Percentiles rank a stretch among this genome's conserved stretches.
Evolutionary conservation across 2,329 filamentous ascomycete species (phyloP).

Genomic region (Alternaria consortialis): DNA sequence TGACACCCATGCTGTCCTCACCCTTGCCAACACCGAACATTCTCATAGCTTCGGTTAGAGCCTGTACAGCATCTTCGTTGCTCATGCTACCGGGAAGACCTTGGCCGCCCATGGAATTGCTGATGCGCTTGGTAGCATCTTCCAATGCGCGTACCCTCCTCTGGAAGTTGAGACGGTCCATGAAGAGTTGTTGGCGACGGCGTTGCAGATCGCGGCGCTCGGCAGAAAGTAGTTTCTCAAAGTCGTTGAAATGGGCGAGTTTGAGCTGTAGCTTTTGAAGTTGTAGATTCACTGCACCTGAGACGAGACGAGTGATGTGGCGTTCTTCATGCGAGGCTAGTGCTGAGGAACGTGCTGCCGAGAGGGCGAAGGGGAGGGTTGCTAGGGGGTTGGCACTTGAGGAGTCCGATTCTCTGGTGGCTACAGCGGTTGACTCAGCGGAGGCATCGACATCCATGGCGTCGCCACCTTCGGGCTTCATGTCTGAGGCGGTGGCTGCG

Average conservation of each 20-base stretch:
- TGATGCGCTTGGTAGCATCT: constrained; percentile 69
- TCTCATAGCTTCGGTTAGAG: constrained; percentile 46
- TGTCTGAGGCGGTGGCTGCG: constrained; percentile 56
- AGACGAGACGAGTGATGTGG: constrained; percentile 93
- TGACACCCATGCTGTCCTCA: constrained; percentile 47
- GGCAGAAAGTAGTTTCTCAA: constrained; percentile 89
- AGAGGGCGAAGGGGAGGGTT: constrained; percentile 83
- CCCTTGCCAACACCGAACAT: constrained; percentile 49
- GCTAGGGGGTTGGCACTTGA: constrained; percentile 60
- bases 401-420: constrained; percentile 22
- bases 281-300: constrained; percentile 90
- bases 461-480: constrained; percentile 65
- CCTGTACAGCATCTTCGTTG: constrained; percentile 45
- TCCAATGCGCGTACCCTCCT: constrained; percentile 85
- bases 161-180: constrained; percentile 91
- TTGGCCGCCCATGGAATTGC: constrained; percentile 37
- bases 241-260: constrained; percentile 93
- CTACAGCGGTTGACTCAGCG: constrained; percentile 56
- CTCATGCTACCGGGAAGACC: constrained; percentile 44
- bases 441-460: constrained; percentile 67
- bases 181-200: constrained; percentile 89
- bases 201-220: constrained; percentile 93
- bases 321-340: constrained; percentile 96
- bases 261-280: constrained; percentile 96
- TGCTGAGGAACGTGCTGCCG: constrained; percentile 84